phyloP scores from a whole-genome alignment of 352 stramenopile genomes.

The Phytophthora lateralis region DNA sequence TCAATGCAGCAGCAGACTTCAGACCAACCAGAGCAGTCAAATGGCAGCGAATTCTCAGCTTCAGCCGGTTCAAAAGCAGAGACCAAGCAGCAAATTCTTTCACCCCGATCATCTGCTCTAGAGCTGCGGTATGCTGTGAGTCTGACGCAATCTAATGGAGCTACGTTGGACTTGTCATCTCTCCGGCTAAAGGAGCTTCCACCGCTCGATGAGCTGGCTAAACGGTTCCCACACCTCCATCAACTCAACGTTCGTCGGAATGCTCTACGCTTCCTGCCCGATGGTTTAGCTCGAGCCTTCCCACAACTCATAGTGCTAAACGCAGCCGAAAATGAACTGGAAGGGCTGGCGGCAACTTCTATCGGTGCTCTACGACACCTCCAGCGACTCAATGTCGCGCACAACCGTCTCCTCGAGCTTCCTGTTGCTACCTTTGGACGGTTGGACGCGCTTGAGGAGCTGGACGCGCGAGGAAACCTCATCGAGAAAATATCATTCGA shows the following conservation, averaged over 20 bases:
- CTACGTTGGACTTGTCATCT: slow-evolving; percentile 53
- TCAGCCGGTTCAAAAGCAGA: background rate
- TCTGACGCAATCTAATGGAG: slow-evolving; percentile 32
- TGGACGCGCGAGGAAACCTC: slow-evolving; percentile 46
- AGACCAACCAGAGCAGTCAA: background rate
- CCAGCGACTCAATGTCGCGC: slow-evolving; percentile 49
- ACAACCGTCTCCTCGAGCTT: slow-evolving; percentile 45
- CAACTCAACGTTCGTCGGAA: slow-evolving; percentile 60
- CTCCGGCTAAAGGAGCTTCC: slow-evolving; percentile 46
- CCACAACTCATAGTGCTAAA: slow-evolving; percentile 52
- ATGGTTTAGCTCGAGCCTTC: slow-evolving; percentile 37
- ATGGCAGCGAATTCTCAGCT: background rate
- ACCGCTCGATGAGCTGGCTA: slow-evolving; percentile 28
- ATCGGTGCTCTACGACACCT: slow-evolving; percentile 37
- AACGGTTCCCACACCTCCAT: slow-evolving; percentile 45
- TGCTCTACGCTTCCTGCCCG: slow-evolving; percentile 37
- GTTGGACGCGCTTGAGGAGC: slow-evolving; percentile 49
- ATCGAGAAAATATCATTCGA: slow-evolving; percentile 41
- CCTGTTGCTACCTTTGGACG: slow-evolving; percentile 31
- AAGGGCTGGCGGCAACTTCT: slow-evolving; percentile 40
- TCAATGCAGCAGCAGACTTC: slow-evolving; percentile 8
- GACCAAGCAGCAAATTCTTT: slow-evolving; percentile 7
- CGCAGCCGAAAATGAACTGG: slow-evolving; percentile 43
- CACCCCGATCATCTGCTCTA: slow-evolving; percentile 12
- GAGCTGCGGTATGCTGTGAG: slow-evolving; percentile 23